These are phyloP conservation scores for Fusarium praegraminearum DNA, from an alignment of 2,329 filamentous ascomycete species.

Conservation along the genomic window DNA sequence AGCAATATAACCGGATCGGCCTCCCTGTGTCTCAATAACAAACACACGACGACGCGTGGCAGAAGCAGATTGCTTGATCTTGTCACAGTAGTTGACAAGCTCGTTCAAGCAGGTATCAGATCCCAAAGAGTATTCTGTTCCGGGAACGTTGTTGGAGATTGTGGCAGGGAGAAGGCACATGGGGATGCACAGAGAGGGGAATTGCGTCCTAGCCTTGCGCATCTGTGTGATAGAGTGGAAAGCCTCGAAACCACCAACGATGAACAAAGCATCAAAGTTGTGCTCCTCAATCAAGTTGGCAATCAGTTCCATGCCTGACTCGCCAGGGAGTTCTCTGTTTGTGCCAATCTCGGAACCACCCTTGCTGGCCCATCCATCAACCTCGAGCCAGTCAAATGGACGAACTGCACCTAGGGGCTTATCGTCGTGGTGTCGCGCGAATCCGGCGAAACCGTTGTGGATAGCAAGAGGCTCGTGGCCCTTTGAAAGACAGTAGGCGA, in stretches of 20 bases:
- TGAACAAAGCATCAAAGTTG: slow-evolving; percentile 90
- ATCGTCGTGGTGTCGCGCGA: slow-evolving; percentile 90
- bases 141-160: slow-evolving; percentile 98
- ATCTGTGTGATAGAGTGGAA: slow-evolving; percentile 93
- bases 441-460: slow-evolving; percentile 95
- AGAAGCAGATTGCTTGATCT: slow-evolving; percentile 96
- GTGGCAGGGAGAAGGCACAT: slow-evolving; percentile 94
- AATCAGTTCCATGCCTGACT: slow-evolving; percentile 84
- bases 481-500: slow-evolving; percentile 89
- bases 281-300: slow-evolving; percentile 87
- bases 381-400: slow-evolving; percentile 90
- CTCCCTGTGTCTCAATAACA: slow-evolving; percentile 97
- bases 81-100: slow-evolving; percentile 93
- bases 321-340: slow-evolving; percentile 90
- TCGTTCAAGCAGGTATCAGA: slow-evolving; percentile 98
- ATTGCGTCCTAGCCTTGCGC: slow-evolving; percentile 80
- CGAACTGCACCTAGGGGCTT: slow-evolving; percentile 85
- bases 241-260: slow-evolving; percentile 95
- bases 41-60: slow-evolving; percentile 94
- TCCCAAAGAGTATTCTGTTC: slow-evolving; percentile 95
- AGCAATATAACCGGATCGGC: slow-evolving; percentile 92
- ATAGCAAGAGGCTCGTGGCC: slow-evolving; percentile 95
- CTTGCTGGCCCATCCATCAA: slow-evolving; percentile 94
- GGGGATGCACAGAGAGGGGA: slow-evolving; percentile 89
- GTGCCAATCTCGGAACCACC: slow-evolving; percentile 98